Evolutionary conservation across 192 early-diverging fungal genomes (phyloP), one percentile per base, ranked within the genome.

Genomic region (Coemansia guatemalensis): DNA sequence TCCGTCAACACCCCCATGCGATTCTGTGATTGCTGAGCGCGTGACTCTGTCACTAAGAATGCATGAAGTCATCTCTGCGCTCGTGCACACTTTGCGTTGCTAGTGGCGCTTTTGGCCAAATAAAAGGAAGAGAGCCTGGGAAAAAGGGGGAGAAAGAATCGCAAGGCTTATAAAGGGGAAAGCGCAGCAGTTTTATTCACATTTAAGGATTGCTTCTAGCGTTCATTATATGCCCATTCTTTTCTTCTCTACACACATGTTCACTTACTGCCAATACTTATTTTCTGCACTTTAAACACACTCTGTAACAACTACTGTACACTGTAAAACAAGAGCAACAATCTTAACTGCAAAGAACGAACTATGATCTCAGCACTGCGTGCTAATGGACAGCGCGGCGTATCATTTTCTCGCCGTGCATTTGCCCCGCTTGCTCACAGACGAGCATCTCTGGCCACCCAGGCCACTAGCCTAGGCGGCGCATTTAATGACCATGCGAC

Each of bases 301-400:
- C 39, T 44, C 39, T 44, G 39, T 44, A 44, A 44, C 3, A 44
- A 44, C 14, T 17, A 44, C 39, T 17, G 14, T 12, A 44, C 9
- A 17, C 39, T 44, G 39, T 44, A 44, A 44, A n/a, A n/a, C 35
- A 39, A 39, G 35, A 39, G 9, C 35, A 39, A 9, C 39, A 44
- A 44, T 17, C 14, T 1, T 17, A 3, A 17, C 26, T 22, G 44
- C 11, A 58, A 66, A 18, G 8, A n/a, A n/a, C n/a, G n/a, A n/a
- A 64, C 53, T 32, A 66, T 66, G 44, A 50, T 55, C 4, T 54
- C 56, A 24, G 64, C 48, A 22, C 27, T 66, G 64, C 56, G 56
- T 32, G 55, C 64, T 56, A 44, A 44, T 44, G 14, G 39, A 44
- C 9, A 17, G 39, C 39, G 39, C 39, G 39, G 39, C 39, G 14